Evolutionary conservation across 805 yeast species (phyloP), one percentile per base, ranked within the genome.

Genomic region (Saturnispora silvae): DNA sequence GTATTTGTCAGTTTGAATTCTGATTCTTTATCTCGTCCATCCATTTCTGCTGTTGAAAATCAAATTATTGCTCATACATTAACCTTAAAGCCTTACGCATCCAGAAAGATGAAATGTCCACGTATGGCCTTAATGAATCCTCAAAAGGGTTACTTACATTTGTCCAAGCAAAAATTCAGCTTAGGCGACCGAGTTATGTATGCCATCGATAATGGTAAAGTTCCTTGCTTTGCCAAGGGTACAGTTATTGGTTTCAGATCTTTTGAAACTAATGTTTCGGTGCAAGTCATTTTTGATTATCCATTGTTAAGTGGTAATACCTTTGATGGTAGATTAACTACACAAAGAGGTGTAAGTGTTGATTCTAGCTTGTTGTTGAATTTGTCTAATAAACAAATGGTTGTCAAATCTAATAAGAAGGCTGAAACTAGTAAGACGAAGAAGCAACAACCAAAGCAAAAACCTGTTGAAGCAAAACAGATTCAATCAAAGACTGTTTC

Each of bases 151-250:
- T 72, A 72, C 52, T 77, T 80, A 50, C 65, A 76, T 45, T 67
- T 92, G 46, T 72, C 80, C 39, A 67, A 69, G 28, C 99, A 92
- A 62, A 61, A 67, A 32, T 92, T 92, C 54, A 68, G 71, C 20
- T 65, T 92, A 17, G 98, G 98, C 49, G 96, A 92, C 52, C 72
- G 98, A 43, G 84, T 92, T 22, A 70, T 82, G 18, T 86, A 83
- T 47, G 81, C 85, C 17, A 80, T 81, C 48, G 82, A 78, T 48
- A 75, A 82, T 18, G 97, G 97, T 35, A 85, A 83, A 52, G 95
- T 87, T 13, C 95, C 96, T 20, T 60, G 78, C 40, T 85, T 81
- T 53, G 70, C 83, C 19, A 81, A 81, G 51, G 99, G 99, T 55
- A 86, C 96, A 1, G 94, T 92, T 38, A 80, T 83, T 34, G 79